Evolutionary conservation across 805 yeast species (phyloP), one percentile per base, ranked within the genome.

Genomic region (Ogataea dorogensis): DNA sequence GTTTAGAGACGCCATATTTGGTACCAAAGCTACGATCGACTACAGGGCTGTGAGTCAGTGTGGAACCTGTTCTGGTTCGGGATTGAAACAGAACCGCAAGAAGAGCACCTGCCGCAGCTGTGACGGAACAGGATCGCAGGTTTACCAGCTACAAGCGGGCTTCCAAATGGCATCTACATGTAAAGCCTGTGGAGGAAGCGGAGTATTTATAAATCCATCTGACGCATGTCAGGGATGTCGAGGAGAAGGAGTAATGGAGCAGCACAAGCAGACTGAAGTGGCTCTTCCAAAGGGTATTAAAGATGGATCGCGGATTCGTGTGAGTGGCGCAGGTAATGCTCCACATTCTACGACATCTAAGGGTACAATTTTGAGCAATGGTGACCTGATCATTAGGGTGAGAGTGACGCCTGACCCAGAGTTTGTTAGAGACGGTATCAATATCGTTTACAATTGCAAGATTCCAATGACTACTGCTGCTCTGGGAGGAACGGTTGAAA

Each of bases 141-240:
- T 88, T 14, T 97, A 91, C 52, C 70, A 79, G 30, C 73, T 85
- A 56, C 81, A 81, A 49, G 96, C 95, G 4, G 98, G 98, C 0
- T 93, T 91, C 74, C 96, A 89, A 53, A 88, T 93, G 96, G 81
- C 95, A 3, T 79, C 96, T 0, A 87, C 96, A 9, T 93, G 99
- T 72, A 71, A 71, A 32, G 66, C 79, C 3, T 93, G 99, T 70
- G 79, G 73, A 28, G 99, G 99, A 25, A 67, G 85, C 5, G 99
- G 99, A 36, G 93, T 87, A 1, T 71, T 69, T 4, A 77, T 88
- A 32, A 74, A 79, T 30, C 68, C 73, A 13, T 64, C 68, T 10
- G 88, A 87, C 55, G 77, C 78, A 36, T 93, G 99, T 71, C 53
- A 57, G 1, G 59, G 79, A 1, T 93, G 99, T 65, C 89, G 81